These are phyloP conservation scores for Microcyclosporella mali DNA, from an alignment of 2,329 filamentous ascomycete species.

Conservation along the genomic window DNA sequence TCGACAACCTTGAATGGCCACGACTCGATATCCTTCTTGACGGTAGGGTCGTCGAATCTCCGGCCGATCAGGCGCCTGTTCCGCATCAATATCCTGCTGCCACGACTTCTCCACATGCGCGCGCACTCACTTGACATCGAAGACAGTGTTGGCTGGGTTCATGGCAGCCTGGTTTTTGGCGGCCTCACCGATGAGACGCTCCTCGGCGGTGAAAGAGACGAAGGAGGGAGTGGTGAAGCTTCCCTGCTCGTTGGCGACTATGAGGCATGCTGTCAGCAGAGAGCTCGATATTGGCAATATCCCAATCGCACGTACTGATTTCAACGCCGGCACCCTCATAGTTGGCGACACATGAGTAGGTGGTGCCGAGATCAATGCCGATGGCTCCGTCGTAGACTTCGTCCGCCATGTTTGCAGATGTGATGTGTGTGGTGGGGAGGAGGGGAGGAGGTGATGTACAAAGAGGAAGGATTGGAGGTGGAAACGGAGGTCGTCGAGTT, in stretches of 20 bases:
- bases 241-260: slow-evolving; percentile 96
- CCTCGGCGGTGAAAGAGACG: slow-evolving; percentile 97
- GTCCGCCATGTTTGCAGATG: slow-evolving; percentile 68
- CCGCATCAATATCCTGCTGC: slow-evolving; percentile 28
- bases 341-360: slow-evolving; percentile 99
- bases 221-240: slow-evolving; percentile 98
- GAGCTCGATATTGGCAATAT: slow-evolving; percentile 2
- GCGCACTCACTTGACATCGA: slow-evolving; percentile 72
- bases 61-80: slow-evolving; percentile 91
- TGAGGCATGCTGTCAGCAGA: slow-evolving; percentile 9
- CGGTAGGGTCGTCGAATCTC: slow-evolving; percentile 86
- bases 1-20: slow-evolving; percentile 99
- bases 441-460: not conserved
- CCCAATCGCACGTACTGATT: slow-evolving; percentile 63
- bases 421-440: slow-evolving; percentile 7
- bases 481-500: too few species aligned
- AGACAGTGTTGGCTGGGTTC: slow-evolving; percentile 97
- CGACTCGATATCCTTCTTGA: slow-evolving; percentile 98
- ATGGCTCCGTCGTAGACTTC: slow-evolving; percentile 99
- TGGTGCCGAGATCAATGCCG: slow-evolving; percentile 99
- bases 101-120: slow-evolving; percentile 2
- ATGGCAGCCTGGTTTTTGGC: slow-evolving; percentile 99
- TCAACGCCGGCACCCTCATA: slow-evolving; percentile 99
- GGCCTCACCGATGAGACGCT: slow-evolving; percentile 98
- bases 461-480: too few species aligned